Evolutionary conservation across 345 rosid genomes (phyloP).

Genomic region (Populus tremula): DNA sequence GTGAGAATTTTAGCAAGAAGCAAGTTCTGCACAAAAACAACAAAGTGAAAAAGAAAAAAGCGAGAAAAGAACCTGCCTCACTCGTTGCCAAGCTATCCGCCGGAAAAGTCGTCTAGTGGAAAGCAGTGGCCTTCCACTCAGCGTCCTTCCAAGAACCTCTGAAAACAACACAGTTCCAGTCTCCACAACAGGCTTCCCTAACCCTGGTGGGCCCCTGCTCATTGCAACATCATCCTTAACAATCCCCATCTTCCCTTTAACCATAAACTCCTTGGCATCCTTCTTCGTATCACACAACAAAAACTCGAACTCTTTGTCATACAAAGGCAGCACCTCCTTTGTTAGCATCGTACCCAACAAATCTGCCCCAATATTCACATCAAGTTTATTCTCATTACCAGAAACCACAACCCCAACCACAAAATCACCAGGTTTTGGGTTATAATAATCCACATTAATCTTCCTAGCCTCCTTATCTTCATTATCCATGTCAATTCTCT

Average conservation of each 20-base stretch:
- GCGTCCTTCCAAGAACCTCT: conserved; percentile 86
- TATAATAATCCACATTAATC: conserved; percentile 67
- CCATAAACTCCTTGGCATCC: conserved; percentile 54
- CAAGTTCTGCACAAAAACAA: not conserved
- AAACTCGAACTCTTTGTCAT: conserved; percentile 65
- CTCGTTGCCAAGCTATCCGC: conserved; percentile 84
- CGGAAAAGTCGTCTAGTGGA: conserved; percentile 69
- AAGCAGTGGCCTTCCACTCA: conserved; percentile 87
- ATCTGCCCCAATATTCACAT: conserved; percentile 83
- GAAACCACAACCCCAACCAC: conserved; percentile 97
- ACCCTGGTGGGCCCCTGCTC: conserved; percentile 32
- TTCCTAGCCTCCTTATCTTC: conserved; percentile 33
- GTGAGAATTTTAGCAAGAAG: not conserved
- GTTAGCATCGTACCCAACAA: conserved; percentile 92
- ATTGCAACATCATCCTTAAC: conserved; percentile 59
- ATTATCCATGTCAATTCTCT: conserved; percentile 7
- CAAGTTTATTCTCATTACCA: conserved; percentile 88
- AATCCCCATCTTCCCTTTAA: conserved; percentile 78
- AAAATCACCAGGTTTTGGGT: conserved; percentile 75
- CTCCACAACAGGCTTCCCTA: conserved; percentile 78
- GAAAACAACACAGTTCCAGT: conserved; percentile 80
- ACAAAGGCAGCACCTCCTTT: conserved; percentile 84
- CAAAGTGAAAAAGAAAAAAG: conserved; percentile 14
- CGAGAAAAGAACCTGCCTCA: conserved; percentile 96
- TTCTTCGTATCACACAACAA: conserved; percentile 63